phyloP scores from a whole-genome alignment of 2,329 filamentous ascomycete species.

The Xylariales sp. region DNA sequence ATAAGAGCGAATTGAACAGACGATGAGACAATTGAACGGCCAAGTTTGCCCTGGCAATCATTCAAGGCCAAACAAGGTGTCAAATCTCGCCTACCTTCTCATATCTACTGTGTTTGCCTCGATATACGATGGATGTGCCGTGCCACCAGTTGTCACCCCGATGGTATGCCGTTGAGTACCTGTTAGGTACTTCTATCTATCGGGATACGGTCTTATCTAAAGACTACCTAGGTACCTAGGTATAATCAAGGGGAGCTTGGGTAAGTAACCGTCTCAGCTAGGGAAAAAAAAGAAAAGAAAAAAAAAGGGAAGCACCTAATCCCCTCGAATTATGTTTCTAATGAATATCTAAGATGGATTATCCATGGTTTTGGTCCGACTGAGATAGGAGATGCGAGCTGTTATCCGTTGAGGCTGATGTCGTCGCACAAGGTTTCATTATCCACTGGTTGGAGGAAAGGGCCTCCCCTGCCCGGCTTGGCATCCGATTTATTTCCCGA shows the following conservation, averaged over 20 bases:
- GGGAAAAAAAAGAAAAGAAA: too few species aligned
- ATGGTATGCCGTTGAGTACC: neutral
- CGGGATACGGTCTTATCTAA: neutral
- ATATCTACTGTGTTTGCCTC: neutral
- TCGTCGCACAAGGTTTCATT: conserved; percentile 21
- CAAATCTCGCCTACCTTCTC: neutral
- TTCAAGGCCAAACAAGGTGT: neutral
- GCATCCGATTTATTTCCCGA: conserved; percentile 32
- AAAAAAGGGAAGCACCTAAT: neutral
- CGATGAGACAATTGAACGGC: neutral
- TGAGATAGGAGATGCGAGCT: conserved; percentile 5
- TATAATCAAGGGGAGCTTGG: neutral
- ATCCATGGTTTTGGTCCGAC: neutral
- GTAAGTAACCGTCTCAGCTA: neutral
- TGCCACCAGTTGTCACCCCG: neutral
- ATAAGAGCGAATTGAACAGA: neutral
- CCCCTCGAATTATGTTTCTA: neutral
- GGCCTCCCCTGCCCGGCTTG: conserved; percentile 32
- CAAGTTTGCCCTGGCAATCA: neutral
- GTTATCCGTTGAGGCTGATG: conserved; percentile 9
- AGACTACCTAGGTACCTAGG: neutral
- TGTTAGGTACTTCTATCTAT: conserved; percentile 1
- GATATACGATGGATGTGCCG: neutral
- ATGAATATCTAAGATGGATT: neutral
- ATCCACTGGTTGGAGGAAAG: conserved; percentile 3